Evolutionary conservation across 768 basidiomycete genomes (phyloP).

Genomic region (Boletus insuetus): DNA sequence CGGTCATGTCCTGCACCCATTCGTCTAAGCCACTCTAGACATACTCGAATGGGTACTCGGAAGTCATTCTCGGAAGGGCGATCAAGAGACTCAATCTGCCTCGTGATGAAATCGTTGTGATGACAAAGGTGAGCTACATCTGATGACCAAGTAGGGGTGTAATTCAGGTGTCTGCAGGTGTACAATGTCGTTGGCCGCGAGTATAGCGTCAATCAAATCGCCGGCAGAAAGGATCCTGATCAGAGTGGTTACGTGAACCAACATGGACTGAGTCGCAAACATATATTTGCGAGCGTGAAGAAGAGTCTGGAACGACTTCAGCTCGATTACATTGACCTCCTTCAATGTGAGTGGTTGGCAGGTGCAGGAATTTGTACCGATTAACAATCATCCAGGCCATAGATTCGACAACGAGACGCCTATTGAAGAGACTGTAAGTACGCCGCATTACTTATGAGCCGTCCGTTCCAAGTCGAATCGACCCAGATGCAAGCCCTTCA

Average conservation of each 20-base stretch:
- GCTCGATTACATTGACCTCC: conserved; percentile 55
- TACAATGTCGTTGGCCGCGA: conserved; percentile 40
- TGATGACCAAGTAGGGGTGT: neutral
- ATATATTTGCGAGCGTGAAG: conserved; percentile 58
- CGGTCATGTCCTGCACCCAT: neutral
- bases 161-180: conserved; percentile 22
- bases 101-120: conserved; percentile 72
- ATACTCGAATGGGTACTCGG: conserved; percentile 66
- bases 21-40: conserved; percentile 33
- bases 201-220: conserved; percentile 10
- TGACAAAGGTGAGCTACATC: conserved; percentile 57
- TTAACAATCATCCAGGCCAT: conserved; percentile 33
- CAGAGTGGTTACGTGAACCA: conserved; percentile 47
- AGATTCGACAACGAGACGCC: conserved; percentile 52
- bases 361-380: neutral
- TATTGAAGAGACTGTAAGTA: conserved; percentile 41
- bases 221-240: conserved; percentile 29
- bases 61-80: conserved; percentile 67
- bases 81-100: conserved; percentile 65
- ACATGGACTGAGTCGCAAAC: conserved; percentile 46
- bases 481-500: conserved; percentile 47
- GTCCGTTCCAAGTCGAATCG: neutral
- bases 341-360: conserved; percentile 40
- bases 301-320: conserved; percentile 41
- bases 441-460: neutral